These are phyloP conservation scores for Leishmania martiniquensis DNA, from an alignment of 208 protist species.

Conservation along the genomic window DNA sequence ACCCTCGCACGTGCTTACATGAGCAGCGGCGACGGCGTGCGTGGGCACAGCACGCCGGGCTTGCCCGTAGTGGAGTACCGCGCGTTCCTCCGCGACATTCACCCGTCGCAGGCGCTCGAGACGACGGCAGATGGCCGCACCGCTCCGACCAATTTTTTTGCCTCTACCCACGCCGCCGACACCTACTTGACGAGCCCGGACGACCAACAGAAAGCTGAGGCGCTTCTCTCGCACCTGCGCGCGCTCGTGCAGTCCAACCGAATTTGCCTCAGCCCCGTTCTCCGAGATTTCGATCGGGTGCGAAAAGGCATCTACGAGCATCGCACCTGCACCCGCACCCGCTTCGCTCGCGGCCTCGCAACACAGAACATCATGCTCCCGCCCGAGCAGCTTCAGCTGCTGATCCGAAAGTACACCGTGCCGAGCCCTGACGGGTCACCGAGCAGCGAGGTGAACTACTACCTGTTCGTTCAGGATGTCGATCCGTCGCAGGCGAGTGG, in stretches of 20 bases:
- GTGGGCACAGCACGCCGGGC: neutral
- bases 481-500: constrained; percentile 50
- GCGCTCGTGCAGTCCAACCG: constrained; percentile 64
- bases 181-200: constrained; percentile 42
- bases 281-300: constrained; percentile 91
- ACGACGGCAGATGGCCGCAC: constrained; percentile 16
- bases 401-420: constrained; percentile 81
- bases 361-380: constrained; percentile 87
- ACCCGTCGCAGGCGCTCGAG: constrained; percentile 37
- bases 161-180: constrained; percentile 46
- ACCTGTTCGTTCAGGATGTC: constrained; percentile 88
- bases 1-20: constrained; percentile 70
- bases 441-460: constrained; percentile 88
- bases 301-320: constrained; percentile 86
- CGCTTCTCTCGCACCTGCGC: constrained; percentile 63
- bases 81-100: constrained; percentile 71
- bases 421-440: constrained; percentile 59
- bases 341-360: constrained; percentile 81
- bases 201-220: constrained; percentile 35
- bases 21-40: constrained; percentile 7
- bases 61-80: constrained; percentile 65
- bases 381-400: constrained; percentile 69
- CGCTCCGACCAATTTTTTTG: constrained; percentile 58
- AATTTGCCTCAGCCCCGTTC: constrained; percentile 80
- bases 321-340: constrained; percentile 77